Conservation (phyloP, 1,284 basidiomycete genomes). For the Phenoliferia sp. region DNA sequence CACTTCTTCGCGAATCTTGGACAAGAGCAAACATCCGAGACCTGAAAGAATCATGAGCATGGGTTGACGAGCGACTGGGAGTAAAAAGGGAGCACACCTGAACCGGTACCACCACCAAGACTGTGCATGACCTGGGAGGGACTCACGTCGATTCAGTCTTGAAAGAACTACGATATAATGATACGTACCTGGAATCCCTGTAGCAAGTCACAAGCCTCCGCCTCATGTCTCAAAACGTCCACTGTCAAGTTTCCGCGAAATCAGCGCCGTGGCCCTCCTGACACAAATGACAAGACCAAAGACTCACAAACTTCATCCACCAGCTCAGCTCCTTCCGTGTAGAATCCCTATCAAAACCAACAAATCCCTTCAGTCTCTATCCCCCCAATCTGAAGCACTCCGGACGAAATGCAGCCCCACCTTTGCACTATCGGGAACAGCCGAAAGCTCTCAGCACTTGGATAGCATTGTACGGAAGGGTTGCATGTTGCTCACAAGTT, state of each 20-base stretch:
- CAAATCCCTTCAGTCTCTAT: neutral
- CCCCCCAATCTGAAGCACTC: neutral
- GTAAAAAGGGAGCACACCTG: too few species aligned
- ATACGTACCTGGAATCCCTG: constrained; percentile 99
- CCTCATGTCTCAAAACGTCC: constrained; percentile 47
- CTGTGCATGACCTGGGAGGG: constrained; percentile 84
- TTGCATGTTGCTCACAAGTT: neutral
- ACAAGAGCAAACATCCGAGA: constrained; percentile 72
- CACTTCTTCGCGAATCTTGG: constrained; percentile 68
- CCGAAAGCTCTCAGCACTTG: neutral
- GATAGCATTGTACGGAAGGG: neutral
- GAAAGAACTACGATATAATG: too few species aligned
- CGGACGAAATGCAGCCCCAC: neutral
- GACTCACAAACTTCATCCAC: constrained; percentile 61
- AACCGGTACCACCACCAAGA: constrained; percentile 87
- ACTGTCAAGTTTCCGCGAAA: constrained; percentile 38
- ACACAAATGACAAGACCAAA: neutral
- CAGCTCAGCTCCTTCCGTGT: constrained; percentile 80
- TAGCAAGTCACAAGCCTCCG: constrained; percentile 74
- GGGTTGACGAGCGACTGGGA: too few species aligned
- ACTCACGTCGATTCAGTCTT: too few species aligned
- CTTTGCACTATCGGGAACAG: neutral
- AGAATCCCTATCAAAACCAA: constrained; percentile 45
- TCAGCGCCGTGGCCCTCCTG: neutral
- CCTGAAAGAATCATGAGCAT: too few species aligned